Evolutionary conservation across 306 rosid species (phyloP), one percentile per base, ranked within the genome.

Genomic region (Glycine latifolia): DNA sequence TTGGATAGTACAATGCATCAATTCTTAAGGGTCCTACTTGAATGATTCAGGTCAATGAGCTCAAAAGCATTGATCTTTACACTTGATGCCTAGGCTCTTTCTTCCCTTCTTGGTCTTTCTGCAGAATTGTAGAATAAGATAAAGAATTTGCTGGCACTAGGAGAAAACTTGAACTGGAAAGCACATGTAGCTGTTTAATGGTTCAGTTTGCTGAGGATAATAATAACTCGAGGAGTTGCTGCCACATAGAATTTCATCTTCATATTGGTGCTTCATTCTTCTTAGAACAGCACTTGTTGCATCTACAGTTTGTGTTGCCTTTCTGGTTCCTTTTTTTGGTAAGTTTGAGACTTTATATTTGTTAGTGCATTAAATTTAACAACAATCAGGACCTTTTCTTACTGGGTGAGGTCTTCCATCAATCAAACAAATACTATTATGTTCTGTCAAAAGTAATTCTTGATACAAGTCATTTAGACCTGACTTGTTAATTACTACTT

Each of bases 311-410:
- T 90, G 88, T 53, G 91, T 79, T 55, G 97, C 95, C 26, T 91
- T 91, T 83, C 73, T 91, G 82, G 84, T 92, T 82, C 97, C 97
- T 13, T 91, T 92, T 85, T 91, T 92, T 14, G 97, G 97, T 91
- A 86, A 80, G 76, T 55, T 13, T 79, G 26, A 44, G 43, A 63
- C 47, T 79, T 81, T 49, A 26, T 75, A 66, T 84, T 26, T 55
- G 1, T 20, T 12, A 8, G 4, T 54, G 39, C 33, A 10, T 69
- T 48, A 11, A 70, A 5, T 43, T 43, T 43, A 43, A 60, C 41
- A 31, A 31, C 41, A 60, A 31, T 60, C 67, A 60, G 41, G 26
- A 60, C 12, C 67, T 62, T 62, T 62, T 11, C 15, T 11, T 31
- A 31, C 16, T 62, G 15, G 8, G 44, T 4, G 47, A 11, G 0